Evolutionary conservation across 345 rosid species (phyloP), one percentile per base, ranked within the genome.

Genomic region (Gossypium thurberi): DNA sequence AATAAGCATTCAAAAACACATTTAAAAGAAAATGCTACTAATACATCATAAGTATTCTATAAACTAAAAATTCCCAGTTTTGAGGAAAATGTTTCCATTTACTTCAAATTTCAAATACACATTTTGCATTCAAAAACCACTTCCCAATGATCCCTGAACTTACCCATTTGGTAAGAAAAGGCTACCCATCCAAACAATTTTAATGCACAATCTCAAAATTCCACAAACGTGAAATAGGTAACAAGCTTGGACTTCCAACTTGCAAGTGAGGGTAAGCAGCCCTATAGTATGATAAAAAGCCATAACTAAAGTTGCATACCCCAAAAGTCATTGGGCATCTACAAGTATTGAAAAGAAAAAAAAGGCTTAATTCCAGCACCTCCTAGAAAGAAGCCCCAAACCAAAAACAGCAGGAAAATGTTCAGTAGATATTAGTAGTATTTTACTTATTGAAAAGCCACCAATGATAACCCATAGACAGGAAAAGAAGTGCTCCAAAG

Each of bases 321-420:
- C 21, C 7, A 50, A 48, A 14, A 14, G 46, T 23, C 10, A 67
- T 7, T 26, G 48, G 10, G 75, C 43, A 20, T 52, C 11, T 18
- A 59, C 53, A 71, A 15, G 12, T 12, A 75, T 20, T 13, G 55
- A 52, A 28, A 69, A 52, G 43, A 26, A 75, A 65, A 18, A 65
- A 11, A 47, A 46, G 15, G 3, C 43, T 26, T 48, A 15, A 50
- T 53, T 15, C 9, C 23, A 42, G 14, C 37, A 25, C 44, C 12
- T 15, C 55, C 1, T 1, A 9, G 40, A 18, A 64, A 8, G 42
- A 64, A 18, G 12, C 13, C 14, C 15, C 23, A 14, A 50, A 9
- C 42, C 23, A 26, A 25, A 18, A 25, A 26, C 0, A 25, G 28
- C 12, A 20, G 44, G 33, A 12, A 51, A 64, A 53, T 12, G 25